Base-by-base conservation (phyloP, 257 asterid genomes). In the Phtheirospermum japonicum region DNA sequence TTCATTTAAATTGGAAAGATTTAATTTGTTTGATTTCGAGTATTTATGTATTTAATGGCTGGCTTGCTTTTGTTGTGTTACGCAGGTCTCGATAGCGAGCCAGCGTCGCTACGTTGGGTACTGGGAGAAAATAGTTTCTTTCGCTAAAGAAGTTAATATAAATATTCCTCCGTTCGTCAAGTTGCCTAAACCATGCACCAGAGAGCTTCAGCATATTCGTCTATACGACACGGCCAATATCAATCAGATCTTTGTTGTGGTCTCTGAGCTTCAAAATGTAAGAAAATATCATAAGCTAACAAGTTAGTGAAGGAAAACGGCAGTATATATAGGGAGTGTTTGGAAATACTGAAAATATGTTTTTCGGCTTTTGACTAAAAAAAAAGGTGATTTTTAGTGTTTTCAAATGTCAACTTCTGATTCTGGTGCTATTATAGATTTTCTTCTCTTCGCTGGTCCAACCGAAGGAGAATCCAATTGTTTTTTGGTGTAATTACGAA, bases 1-100 rank as follows among this genome's bases (percentile, higher is more conserved):
- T 19, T 33, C 9, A n/a, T 46, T 26, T 57, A 2, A 12, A 42
- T 42, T 42, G 4, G 7, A 33, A 23, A 33, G 39, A 42, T 42
- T 42, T 42, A 23, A 23, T 23, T 23, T 23, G 3, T 23, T 23
- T 23, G 28, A 23, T 4, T 42, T 2, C 0, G 16, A 1, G 49
- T 9, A 12, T 45, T 48, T 48, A 23, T 23, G 28, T 23, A 23
- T 3, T 23, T 3, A 23, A 1, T 23, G 1, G 1, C 10, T 16
- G 10, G 11, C 30, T 43, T 31, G 2, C n/a, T 23, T 16, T 65
- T 28, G 9, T 14, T 3, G 54, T 23, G 9, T 5, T 17, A 3
- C 10, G 37, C 64, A 88, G 92, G 96, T 86, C 30, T 86, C 97
- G 0, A 89, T 89, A 66, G 85, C 95, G 40, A 89, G 95, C 80